Conservation (phyloP, 495 filamentous ascomycete species). For the Hypoxylon rickii region DNA sequence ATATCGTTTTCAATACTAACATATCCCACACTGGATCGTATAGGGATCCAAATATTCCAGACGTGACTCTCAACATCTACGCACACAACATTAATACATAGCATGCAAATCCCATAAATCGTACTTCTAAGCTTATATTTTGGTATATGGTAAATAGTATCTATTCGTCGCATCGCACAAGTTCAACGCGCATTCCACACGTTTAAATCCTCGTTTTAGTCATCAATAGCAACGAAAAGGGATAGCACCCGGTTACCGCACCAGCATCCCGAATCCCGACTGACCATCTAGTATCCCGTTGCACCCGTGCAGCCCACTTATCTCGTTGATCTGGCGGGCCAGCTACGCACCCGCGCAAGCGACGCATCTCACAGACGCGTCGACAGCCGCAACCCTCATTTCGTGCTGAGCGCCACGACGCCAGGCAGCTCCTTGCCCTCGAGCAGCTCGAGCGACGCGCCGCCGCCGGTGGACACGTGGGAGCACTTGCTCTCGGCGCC, state of each 20-base stretch:
- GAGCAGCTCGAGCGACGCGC: conserved; percentile 91
- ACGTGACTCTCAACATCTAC: no score
- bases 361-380: conserved; percentile 14
- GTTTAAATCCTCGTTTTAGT: no score
- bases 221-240: background rate
- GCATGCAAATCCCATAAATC: no score
- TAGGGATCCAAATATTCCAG: no score
- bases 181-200: no score
- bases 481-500: conserved; percentile 93
- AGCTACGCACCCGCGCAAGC: background rate
- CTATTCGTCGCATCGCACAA: no score
- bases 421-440: conserved; percentile 98
- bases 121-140: background rate
- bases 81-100: no score
- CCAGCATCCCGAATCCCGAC: background rate
- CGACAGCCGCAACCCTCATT: conserved; percentile 28
- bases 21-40: no score
- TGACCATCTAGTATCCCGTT: no score
- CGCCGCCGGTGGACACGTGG: conserved; percentile 96
- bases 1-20: no score
- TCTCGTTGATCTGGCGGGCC: background rate
- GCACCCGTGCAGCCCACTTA: no score
- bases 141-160: background rate
- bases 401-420: conserved; percentile 85
- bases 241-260: no score